A percentile compares a stretch with the other conserved stretches of the same genome.
Conservation (phyloP, 2,329 filamentous ascomycete genomes). For the Escovopsis sp. region DNA sequence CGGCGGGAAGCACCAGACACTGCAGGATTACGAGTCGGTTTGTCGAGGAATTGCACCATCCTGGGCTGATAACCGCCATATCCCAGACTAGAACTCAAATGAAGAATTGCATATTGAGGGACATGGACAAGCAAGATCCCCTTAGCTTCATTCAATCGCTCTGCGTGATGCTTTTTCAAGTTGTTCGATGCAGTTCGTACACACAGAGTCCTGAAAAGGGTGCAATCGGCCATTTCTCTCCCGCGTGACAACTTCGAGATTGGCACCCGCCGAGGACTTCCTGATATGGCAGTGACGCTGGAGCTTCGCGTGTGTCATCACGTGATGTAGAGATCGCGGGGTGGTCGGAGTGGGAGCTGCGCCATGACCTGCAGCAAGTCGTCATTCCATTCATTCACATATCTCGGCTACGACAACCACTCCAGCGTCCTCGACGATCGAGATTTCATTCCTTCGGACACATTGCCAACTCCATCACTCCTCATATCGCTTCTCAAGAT, state of each 20-base stretch:
- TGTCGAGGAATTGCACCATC: slow-evolving; percentile 50
- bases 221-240: no score
- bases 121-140: no score
- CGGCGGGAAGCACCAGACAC: slow-evolving; percentile 36
- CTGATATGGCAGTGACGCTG: no score
- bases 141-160: no score
- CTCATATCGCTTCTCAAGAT: slow-evolving; percentile 19
- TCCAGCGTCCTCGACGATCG: not conserved
- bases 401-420: not conserved
- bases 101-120: not conserved
- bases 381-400: not conserved
- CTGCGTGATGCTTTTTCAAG: no score
- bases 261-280: no score
- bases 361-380: not conserved
- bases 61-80: slow-evolving; percentile 44
- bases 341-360: not conserved
- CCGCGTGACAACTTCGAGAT: no score
- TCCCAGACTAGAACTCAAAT: slow-evolving; percentile 33
- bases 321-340: not conserved
- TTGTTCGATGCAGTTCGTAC: no score
- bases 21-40: slow-evolving; percentile 61
- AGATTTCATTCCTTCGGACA: not conserved
- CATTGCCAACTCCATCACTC: not conserved
- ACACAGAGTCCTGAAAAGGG: no score
- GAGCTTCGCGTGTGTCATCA: not conserved